Conservation (phyloP, 73 alveolate genomes). For the Stentor roeselii region DNA sequence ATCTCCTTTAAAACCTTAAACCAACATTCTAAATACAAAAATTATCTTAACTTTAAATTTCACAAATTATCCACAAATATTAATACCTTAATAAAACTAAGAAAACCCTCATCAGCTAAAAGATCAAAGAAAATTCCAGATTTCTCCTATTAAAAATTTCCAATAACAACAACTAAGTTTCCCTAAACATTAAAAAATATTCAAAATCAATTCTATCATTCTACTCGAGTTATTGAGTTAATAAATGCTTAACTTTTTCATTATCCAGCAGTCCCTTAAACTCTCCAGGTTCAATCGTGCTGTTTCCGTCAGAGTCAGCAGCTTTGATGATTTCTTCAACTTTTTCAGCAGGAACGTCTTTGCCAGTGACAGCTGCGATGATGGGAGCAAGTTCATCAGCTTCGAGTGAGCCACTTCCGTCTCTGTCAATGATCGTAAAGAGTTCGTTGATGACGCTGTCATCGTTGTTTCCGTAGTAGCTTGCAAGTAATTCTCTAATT, state of each 20-base stretch:
- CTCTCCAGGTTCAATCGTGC: neutral
- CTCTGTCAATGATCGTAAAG: neutral
- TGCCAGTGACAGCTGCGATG: neutral
- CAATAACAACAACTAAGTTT: no score
- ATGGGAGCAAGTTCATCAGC: constrained; percentile 2
- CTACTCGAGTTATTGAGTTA: neutral
- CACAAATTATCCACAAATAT: no score
- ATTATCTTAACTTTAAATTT: no score
- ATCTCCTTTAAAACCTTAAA: no score
- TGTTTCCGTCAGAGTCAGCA: neutral
- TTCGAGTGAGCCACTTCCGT: neutral
- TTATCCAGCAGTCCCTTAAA: neutral
- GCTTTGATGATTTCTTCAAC: neutral
- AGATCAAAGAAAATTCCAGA: no score
- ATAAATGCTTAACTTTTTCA: neutral
- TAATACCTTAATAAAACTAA: no score
- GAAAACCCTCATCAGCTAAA: no score
- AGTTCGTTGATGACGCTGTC: neutral
- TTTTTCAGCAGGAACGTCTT: neutral
- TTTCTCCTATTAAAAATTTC: no score
- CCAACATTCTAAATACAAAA: no score
- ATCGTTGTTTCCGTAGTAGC: neutral
- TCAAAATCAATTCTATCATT: no score
- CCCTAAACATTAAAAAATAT: no score
- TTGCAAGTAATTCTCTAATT: neutral